Percentiles rank a stretch among this genome's conserved stretches.
phyloP scores from a whole-genome alignment of 106 monocot species.

The Iris macrosiphon region DNA sequence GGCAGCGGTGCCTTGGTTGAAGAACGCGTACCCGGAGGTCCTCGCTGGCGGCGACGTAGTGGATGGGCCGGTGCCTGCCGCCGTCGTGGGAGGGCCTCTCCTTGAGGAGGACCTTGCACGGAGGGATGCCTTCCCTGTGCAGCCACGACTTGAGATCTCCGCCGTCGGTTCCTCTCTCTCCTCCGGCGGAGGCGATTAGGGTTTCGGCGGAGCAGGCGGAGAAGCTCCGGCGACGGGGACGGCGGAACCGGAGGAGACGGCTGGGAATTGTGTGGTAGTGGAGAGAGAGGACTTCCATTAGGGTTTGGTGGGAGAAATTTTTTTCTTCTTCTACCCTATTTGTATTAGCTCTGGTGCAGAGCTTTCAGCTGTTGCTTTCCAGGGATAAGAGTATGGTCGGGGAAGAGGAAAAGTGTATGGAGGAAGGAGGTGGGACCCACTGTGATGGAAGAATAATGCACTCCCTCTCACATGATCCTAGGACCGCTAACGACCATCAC shows the following conservation, averaged over 20 bases:
- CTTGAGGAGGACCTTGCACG: constrained; percentile 70
- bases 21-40: constrained; percentile 49
- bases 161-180: constrained; percentile 7
- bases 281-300: constrained; percentile 6
- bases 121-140: constrained; percentile 55
- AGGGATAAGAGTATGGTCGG: too few species aligned
- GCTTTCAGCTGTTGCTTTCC: too few species aligned
- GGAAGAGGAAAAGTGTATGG: too few species aligned
- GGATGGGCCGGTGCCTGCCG: constrained; percentile 49
- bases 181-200: constrained; percentile 24
- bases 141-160: constrained; percentile 80
- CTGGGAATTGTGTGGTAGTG: constrained; percentile 11
- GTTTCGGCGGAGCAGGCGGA: constrained; percentile 11
- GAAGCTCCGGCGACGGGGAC: constrained; percentile 2
- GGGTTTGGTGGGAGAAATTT: too few species aligned
- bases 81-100: constrained; percentile 50
- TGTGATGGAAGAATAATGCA: too few species aligned
- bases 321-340: too few species aligned
- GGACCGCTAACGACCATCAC: too few species aligned
- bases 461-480: too few species aligned
- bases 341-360: too few species aligned
- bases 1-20: background rate
- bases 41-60: constrained; percentile 69
- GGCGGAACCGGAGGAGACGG: background rate
- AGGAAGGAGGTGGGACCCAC: too few species aligned